Percentiles rank a stretch among this genome's conserved stretches.
Conservation (phyloP, 2,329 filamentous ascomycete species). For the Volutella citrinella region DNA sequence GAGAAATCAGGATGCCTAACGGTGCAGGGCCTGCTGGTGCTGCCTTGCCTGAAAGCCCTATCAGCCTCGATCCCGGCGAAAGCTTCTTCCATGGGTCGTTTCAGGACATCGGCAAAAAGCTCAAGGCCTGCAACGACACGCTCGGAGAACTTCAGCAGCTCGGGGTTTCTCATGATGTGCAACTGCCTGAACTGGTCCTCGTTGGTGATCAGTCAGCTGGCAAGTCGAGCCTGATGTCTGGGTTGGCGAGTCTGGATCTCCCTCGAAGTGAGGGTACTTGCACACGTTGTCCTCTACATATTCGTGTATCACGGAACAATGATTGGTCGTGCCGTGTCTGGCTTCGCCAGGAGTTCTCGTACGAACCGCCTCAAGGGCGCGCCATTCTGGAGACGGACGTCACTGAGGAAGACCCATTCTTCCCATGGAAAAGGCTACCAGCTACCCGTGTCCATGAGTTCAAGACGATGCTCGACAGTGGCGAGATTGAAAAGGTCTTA, state of each 20-base stretch:
- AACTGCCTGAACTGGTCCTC: conserved; percentile 75
- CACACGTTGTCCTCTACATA: conserved; percentile 78
- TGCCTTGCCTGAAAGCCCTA: conserved; percentile 17
- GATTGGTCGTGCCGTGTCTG: conserved; percentile 68
- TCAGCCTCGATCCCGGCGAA: conserved; percentile 26
- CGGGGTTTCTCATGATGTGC: conserved; percentile 68
- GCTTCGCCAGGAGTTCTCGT: conserved; percentile 63
- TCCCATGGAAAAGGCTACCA: conserved; percentile 59
- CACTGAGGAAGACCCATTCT: conserved; percentile 52
- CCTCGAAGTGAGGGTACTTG: conserved; percentile 71
- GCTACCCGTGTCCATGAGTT: conserved; percentile 54
- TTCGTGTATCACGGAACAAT: conserved; percentile 59
- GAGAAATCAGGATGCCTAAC: conserved; percentile 33
- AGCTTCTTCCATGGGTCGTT: conserved; percentile 43
- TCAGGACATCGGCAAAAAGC: conserved; percentile 56
- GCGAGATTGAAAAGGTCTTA: conserved; percentile 64
- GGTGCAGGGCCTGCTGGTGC: conserved; percentile 6
- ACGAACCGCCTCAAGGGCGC: conserved; percentile 38
- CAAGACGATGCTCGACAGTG: conserved; percentile 57
- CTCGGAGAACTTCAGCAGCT: conserved; percentile 68
- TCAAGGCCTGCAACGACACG: conserved; percentile 63
- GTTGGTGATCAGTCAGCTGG: conserved; percentile 84
- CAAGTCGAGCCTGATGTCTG: conserved; percentile 69
- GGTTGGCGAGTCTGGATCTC: conserved; percentile 66
- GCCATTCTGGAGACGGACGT: conserved; percentile 44